These are phyloP conservation scores for Capsicum pubescens DNA, from an alignment of 257 asterid genomes.

Conservation along the genomic window DNA sequence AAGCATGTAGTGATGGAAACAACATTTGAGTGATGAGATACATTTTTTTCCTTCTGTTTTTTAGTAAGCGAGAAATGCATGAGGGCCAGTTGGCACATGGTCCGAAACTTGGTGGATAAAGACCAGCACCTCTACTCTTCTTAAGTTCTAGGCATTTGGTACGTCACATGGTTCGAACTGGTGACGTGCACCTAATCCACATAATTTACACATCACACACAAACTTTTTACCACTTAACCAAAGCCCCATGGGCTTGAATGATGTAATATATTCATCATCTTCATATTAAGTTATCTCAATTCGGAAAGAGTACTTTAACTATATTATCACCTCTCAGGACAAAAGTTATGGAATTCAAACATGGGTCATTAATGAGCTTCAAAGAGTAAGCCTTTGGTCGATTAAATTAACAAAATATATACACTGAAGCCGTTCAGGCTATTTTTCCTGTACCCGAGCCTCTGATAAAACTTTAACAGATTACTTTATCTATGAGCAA, in stretches of 20 bases:
- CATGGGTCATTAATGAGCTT: slow-evolving; percentile 1
- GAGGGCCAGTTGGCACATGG: neutral
- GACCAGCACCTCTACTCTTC: neutral
- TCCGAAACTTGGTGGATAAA: neutral
- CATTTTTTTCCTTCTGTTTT: neutral
- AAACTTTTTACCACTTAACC: neutral
- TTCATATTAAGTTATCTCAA: neutral
- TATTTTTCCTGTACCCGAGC: neutral
- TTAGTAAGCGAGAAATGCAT: neutral
- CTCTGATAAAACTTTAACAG: neutral
- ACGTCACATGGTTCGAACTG: neutral
- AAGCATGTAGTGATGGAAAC: neutral
- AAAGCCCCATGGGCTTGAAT: neutral
- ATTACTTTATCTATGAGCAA: slow-evolving; percentile 12
- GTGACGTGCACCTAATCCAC: neutral
- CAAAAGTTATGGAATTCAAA: neutral
- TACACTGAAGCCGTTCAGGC: neutral
- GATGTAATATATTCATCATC: neutral
- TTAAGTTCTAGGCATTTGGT: neutral
- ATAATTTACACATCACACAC: neutral
- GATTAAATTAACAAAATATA: neutral
- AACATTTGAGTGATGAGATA: neutral
- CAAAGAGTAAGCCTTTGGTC: neutral
- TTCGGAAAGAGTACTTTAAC: neutral
- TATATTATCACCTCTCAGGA: slow-evolving; percentile 4